Evolutionary conservation across 73 alveolate species (phyloP).

Genomic region (Stentor roeselii): DNA sequence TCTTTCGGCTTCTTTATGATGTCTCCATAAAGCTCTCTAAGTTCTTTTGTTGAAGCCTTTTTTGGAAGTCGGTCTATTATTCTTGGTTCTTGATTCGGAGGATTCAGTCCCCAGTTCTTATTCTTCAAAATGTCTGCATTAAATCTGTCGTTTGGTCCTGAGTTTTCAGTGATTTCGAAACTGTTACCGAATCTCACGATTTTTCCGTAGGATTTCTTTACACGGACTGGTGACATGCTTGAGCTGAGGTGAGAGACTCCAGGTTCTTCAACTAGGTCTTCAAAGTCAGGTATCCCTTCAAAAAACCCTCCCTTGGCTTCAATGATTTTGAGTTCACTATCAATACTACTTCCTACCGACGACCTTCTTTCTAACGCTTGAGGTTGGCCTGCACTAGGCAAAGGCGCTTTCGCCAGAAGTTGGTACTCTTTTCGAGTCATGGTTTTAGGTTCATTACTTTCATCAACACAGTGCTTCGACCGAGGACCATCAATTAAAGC

Average conservation of each 20-base stretch:
- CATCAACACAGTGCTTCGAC: background rate
- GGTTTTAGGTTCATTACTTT: background rate
- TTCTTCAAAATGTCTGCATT: background rate
- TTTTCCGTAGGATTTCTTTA: background rate
- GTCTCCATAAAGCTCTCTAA: conserved; percentile 8
- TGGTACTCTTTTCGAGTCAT: conserved; percentile 6
- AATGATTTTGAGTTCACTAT: background rate
- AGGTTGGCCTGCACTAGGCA: too few species aligned
- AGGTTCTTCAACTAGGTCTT: background rate
- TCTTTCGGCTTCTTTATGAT: conserved; percentile 16
- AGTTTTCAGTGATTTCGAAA: background rate
- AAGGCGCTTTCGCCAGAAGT: background rate
- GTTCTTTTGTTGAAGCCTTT: background rate
- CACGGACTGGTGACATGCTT: background rate
- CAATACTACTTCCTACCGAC: background rate
- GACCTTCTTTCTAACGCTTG: conserved; percentile 3
- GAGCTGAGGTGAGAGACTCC: background rate
- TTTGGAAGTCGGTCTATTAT: background rate
- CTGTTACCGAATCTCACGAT: background rate
- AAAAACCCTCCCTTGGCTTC: background rate
- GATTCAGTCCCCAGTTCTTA: conserved; percentile 12
- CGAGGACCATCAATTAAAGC: background rate
- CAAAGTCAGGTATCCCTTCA: conserved; percentile 19
- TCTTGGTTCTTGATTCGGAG: background rate
- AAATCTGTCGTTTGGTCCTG: background rate